These are phyloP conservation scores for Hericium erinaceus DNA, from an alignment of 768 basidiomycete species.

Conservation along the genomic window DNA sequence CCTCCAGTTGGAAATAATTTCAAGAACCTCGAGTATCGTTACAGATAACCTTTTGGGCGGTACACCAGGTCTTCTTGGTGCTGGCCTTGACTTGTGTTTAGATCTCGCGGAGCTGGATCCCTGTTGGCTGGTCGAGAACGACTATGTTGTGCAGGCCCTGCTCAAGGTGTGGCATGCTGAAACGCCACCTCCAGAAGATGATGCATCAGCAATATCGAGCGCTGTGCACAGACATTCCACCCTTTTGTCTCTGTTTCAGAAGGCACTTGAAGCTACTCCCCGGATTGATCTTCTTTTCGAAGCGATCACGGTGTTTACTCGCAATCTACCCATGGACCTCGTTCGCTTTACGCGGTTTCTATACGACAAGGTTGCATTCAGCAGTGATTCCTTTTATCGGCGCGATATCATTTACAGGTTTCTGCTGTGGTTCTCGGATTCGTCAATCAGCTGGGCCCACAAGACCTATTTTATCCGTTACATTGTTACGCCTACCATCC, in stretches of 20 bases:
- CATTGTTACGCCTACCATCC: slow-evolving; percentile 78
- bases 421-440: slow-evolving; percentile 72
- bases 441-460: slow-evolving; percentile 54
- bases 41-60: slow-evolving; percentile 39
- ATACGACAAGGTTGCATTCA: slow-evolving; percentile 75
- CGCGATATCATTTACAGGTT: slow-evolving; percentile 83
- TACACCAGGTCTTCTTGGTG: slow-evolving; percentile 44
- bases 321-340: slow-evolving; percentile 73
- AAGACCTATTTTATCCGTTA: slow-evolving; percentile 76
- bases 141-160: slow-evolving; percentile 59
- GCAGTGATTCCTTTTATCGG: slow-evolving; percentile 56
- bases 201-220: slow-evolving; percentile 37
- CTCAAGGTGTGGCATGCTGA: slow-evolving; percentile 64
- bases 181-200: slow-evolving; percentile 24
- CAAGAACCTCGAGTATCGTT: slow-evolving; percentile 47
- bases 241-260: slow-evolving; percentile 70
- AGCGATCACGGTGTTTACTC: slow-evolving; percentile 70
- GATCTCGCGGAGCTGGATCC: slow-evolving; percentile 65
- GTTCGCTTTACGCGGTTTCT: slow-evolving; percentile 76
- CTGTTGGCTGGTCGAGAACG: slow-evolving; percentile 63
- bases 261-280: slow-evolving; percentile 55
- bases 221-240: slow-evolving; percentile 51
- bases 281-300: slow-evolving; percentile 88
- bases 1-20: slow-evolving; percentile 57
- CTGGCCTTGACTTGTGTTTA: slow-evolving; percentile 66